Conservation (phyloP, 2,329 filamentous ascomycete genomes). For the Apiospora arundinis region DNA sequence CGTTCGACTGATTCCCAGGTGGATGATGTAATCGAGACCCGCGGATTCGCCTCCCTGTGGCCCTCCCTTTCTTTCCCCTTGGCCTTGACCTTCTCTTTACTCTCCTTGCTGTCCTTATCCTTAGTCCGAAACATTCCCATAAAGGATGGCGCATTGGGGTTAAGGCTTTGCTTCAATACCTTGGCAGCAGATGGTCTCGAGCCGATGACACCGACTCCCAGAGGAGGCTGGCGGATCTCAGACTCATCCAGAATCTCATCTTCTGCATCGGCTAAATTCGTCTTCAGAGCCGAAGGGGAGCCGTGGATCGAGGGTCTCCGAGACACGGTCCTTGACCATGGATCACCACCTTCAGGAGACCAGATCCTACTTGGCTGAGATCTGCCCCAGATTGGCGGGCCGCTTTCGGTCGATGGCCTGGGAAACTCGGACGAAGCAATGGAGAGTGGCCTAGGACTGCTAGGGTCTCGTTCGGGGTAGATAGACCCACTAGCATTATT, state of each 20-base stretch:
- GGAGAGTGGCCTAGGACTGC: slow-evolving; percentile 70
- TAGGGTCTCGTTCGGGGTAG: slow-evolving; percentile 61
- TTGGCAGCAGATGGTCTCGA: slow-evolving; percentile 66
- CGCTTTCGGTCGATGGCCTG: slow-evolving; percentile 79
- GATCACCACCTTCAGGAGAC: slow-evolving; percentile 60
- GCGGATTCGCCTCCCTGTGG: slow-evolving; percentile 48
- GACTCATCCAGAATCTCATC: slow-evolving; percentile 68
- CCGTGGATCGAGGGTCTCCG: slow-evolving; percentile 83
- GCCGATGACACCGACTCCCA: slow-evolving; percentile 76
- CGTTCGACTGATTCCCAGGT: slow-evolving; percentile 43
- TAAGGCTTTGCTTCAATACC: slow-evolving; percentile 69
- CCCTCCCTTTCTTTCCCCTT: slow-evolving; percentile 49
- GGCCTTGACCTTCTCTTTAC: slow-evolving; percentile 46
- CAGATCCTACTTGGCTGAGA: slow-evolving; percentile 65
- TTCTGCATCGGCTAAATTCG: slow-evolving; percentile 67
- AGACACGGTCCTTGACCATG: slow-evolving; percentile 72
- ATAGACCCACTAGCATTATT: slow-evolving; percentile 56
- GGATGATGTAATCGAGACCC: slow-evolving; percentile 45
- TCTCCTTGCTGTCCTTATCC: slow-evolving; percentile 36
- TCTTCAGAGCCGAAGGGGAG: slow-evolving; percentile 68
- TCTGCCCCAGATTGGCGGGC: slow-evolving; percentile 71
- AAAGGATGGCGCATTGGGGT: slow-evolving; percentile 89
- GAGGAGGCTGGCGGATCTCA: slow-evolving; percentile 59
- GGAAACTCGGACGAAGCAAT: slow-evolving; percentile 75
- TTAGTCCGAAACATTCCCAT: slow-evolving; percentile 68